Percentiles rank a stretch among this genome's conserved stretches.
Conservation (phyloP, 371 early-diverging fungal genomes). For the Lichtheimia ramosa region DNA sequence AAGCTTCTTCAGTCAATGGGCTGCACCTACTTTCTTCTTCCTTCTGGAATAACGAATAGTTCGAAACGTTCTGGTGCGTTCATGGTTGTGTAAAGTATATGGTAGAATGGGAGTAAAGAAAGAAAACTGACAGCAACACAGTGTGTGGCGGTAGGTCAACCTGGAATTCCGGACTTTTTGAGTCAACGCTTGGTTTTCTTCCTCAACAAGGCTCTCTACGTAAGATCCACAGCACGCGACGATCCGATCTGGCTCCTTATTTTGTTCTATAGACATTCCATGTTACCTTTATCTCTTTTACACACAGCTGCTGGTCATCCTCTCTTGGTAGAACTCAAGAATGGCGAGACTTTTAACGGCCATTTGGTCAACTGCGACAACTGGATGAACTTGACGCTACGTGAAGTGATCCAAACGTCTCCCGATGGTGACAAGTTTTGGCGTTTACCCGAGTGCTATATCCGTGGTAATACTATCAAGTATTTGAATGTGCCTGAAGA, state of each 20-base stretch:
- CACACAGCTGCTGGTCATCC: slow-evolving; percentile 90
- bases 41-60: slow-evolving; percentile 88
- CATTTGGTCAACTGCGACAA: slow-evolving; percentile 96
- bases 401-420: slow-evolving; percentile 94
- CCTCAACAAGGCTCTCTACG: not conserved
- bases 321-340: slow-evolving; percentile 97
- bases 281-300: slow-evolving; percentile 90
- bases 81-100: slow-evolving; percentile 47
- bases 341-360: slow-evolving; percentile 97
- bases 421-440: slow-evolving; percentile 93
- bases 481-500: slow-evolving; percentile 93
- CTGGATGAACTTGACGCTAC: slow-evolving; percentile 96
- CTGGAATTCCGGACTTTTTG: not conserved
- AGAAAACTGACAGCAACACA: not conserved
- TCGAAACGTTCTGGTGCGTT: slow-evolving; percentile 93
- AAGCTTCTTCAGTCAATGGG: not conserved
- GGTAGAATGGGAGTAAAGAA: not conserved
- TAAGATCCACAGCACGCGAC: slow-evolving; percentile 1
- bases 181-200: not conserved
- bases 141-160: not conserved
- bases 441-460: slow-evolving; percentile 88
- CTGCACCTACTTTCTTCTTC: slow-evolving; percentile 73
- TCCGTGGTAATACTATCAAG: slow-evolving; percentile 93
- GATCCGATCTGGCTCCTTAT: not conserved
- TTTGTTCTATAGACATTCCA: slow-evolving; percentile 5